A percentile compares a stretch with the other conserved stretches of the same genome.
phyloP scores from a whole-genome alignment of 495 filamentous ascomycete genomes.

The Articulospora tetracladia region DNA sequence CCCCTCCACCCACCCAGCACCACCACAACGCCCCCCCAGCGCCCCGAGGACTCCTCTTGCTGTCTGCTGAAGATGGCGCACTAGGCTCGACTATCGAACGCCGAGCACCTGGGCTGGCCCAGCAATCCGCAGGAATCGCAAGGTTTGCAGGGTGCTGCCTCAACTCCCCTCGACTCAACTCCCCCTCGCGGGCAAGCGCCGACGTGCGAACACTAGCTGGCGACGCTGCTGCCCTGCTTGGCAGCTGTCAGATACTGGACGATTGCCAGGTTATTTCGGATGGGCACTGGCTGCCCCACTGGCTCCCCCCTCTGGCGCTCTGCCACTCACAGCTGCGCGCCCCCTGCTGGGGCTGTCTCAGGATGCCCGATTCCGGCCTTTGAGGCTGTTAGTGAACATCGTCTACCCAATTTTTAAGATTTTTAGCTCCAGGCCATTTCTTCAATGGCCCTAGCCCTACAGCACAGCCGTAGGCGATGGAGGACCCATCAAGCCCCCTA shows the following conservation, averaged over 20 bases:
- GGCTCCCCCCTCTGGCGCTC: not conserved
- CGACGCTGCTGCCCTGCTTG: not conserved
- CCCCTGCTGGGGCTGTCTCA: not conserved
- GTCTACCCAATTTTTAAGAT: not conserved
- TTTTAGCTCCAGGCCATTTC: not conserved
- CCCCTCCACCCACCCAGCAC: too few relatives aligned
- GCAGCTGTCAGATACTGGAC: slow-evolving; percentile 9
- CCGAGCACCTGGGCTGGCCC: too few relatives aligned
- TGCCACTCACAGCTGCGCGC: not conserved
- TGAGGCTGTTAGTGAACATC: not conserved
- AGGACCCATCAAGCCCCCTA: too few relatives aligned
- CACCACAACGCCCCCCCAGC: too few relatives aligned
- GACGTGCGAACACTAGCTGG: not conserved
- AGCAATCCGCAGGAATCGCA: too few relatives aligned
- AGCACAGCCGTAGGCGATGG: too few relatives aligned
- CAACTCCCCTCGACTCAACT: too few relatives aligned
- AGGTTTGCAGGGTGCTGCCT: too few relatives aligned
- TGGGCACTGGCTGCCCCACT: not conserved
- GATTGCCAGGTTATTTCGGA: not conserved
- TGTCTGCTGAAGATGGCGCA: too few relatives aligned
- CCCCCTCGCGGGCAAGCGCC: not conserved
- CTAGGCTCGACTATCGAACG: too few relatives aligned
- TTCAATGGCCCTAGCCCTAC: not conserved
- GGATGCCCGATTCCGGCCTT: slow-evolving; percentile 1
- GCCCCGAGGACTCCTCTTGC: too few relatives aligned